Percentiles rank a stretch among this genome's conserved stretches.
phyloP scores from a whole-genome alignment of 345 rosid genomes.

The Noccaea bulbosa region DNA sequence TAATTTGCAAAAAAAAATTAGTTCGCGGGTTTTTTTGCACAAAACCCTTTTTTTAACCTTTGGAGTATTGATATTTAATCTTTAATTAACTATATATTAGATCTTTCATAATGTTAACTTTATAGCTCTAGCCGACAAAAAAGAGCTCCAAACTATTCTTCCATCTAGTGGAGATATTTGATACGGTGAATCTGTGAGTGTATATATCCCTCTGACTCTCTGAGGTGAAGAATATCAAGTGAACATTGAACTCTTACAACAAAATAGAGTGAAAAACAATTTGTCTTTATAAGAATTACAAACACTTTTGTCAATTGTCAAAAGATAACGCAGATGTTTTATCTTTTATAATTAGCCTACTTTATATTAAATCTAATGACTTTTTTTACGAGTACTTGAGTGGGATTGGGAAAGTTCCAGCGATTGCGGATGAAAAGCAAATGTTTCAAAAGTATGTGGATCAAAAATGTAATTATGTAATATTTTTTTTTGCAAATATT shows the following conservation, averaged over 20 bases:
- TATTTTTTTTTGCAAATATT: slow-evolving; percentile 5
- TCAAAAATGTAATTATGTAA: slow-evolving; percentile 25
- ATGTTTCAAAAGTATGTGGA: slow-evolving; percentile 29
- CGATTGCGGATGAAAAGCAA: slow-evolving; percentile 35
- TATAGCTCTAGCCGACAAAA: background rate
- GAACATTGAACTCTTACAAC: background rate
- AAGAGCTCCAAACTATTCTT: background rate
- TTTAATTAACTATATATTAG: too few relatives aligned
- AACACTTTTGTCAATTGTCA: slow-evolving; percentile 36
- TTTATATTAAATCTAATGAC: slow-evolving; percentile 5
- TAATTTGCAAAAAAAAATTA: too few relatives aligned
- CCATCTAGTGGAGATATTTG: slow-evolving; percentile 7
- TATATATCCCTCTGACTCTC: background rate
- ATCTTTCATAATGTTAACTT: background rate
- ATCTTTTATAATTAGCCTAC: slow-evolving; percentile 24
- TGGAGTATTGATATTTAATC: background rate
- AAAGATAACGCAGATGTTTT: slow-evolving; percentile 41
- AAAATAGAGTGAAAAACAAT: background rate
- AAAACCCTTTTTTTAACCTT: too few relatives aligned
- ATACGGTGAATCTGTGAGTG: background rate
- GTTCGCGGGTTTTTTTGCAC: too few relatives aligned
- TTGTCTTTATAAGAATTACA: slow-evolving; percentile 29
- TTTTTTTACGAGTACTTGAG: slow-evolving; percentile 20
- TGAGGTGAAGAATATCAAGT: slow-evolving; percentile 6
- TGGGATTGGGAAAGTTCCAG: slow-evolving; percentile 27